Conservation (phyloP, 2,329 filamentous ascomycete species). For the Clarireedia paspali region DNA sequence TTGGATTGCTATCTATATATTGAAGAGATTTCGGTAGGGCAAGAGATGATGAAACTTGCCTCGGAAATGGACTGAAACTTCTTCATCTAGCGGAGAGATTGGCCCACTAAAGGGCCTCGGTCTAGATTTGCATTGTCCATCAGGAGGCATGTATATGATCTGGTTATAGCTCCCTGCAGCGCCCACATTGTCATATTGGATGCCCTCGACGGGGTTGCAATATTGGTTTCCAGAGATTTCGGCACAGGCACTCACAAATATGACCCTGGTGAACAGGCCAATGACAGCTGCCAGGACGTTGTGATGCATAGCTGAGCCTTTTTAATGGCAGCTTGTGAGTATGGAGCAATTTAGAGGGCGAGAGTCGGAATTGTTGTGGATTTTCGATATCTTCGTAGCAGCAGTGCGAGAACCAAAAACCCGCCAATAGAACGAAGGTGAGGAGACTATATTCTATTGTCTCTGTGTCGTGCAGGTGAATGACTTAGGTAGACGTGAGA, state of each 20-base stretch:
- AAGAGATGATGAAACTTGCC: not conserved
- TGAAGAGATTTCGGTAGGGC: not conserved
- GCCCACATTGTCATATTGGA: constrained; percentile 59
- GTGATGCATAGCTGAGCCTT: constrained; percentile 1
- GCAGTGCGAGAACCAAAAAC: no score
- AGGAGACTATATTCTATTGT: not conserved
- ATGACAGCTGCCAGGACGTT: constrained; percentile 2
- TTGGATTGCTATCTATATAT: no score
- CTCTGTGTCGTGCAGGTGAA: not conserved
- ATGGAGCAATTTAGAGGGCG: no score
- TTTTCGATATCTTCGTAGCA: no score
- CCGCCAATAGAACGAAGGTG: no score
- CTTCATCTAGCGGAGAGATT: constrained; percentile 61
- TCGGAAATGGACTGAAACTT: constrained; percentile 39
- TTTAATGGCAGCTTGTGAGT: not conserved
- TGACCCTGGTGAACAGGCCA: not conserved
- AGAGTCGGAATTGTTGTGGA: no score
- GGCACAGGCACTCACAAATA: constrained; percentile 19
- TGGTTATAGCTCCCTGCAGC: constrained; percentile 55
- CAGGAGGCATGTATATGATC: constrained; percentile 51
- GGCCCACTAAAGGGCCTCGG: constrained; percentile 49
- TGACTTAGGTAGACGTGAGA: not conserved
- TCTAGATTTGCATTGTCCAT: constrained; percentile 46
- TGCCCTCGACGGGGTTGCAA: constrained; percentile 55
- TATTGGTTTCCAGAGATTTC: constrained; percentile 48